Evolutionary conservation across 1,284 basidiomycete genomes (phyloP).

Genomic region (Cutaneotrichosporon arboriforme): DNA sequence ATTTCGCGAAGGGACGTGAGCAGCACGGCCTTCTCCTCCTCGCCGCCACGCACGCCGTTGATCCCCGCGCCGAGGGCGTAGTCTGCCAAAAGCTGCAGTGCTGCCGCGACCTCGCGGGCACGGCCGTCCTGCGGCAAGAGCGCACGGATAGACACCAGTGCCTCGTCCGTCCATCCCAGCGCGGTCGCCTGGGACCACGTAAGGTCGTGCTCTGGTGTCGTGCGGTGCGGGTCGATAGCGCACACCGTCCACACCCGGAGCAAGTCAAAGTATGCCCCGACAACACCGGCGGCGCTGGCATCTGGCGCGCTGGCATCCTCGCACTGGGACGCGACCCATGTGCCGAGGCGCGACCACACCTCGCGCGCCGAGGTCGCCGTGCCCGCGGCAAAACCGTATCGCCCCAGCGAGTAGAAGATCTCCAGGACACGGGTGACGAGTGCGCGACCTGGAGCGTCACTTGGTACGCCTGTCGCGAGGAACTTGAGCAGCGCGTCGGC

Average conservation of each 20-base stretch:
- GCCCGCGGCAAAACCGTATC: conserved; percentile 67
- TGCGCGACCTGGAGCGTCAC: conserved; percentile 48
- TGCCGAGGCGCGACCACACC: conserved; percentile 34
- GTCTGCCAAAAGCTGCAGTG: conserved; percentile 43
- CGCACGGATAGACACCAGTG: conserved; percentile 39
- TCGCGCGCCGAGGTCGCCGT: conserved; percentile 32
- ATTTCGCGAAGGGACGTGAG: conserved; percentile 12
- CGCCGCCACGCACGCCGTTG: conserved; percentile 64
- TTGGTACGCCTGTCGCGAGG: conserved; percentile 51
- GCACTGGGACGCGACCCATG: conserved; percentile 17
- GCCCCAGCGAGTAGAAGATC: conserved; percentile 62
- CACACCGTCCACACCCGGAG: conserved; percentile 72
- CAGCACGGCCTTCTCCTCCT: conserved; percentile 51
- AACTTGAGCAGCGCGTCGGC: conserved; percentile 70
- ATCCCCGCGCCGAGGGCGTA: conserved; percentile 70
- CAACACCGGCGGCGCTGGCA: background rate
- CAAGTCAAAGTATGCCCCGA: conserved; percentile 48
- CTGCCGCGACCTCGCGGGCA: conserved; percentile 50
- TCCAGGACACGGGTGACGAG: conserved; percentile 60
- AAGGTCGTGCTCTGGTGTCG: conserved; percentile 77
- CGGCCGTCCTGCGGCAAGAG: conserved; percentile 24
- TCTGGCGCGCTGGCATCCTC: background rate
- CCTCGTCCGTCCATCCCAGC: conserved; percentile 67
- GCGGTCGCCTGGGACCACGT: conserved; percentile 78
- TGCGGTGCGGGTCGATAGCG: conserved; percentile 80